phyloP scores from a whole-genome alignment of 169 alveolate species.

The Plasmodium blacklocki region DNA sequence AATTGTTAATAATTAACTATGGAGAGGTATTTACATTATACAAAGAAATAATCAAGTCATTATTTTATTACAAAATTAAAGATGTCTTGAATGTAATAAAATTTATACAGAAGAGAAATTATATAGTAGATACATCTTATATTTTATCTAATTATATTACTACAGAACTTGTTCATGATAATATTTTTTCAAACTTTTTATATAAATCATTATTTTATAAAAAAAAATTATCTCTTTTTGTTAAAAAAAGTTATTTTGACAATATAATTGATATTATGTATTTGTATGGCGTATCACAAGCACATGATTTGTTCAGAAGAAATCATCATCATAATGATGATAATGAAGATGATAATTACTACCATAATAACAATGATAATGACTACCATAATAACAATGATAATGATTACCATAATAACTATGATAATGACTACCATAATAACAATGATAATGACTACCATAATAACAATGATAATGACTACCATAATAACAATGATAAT shows the following conservation, averaged over 20 bases:
- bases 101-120: constrained; percentile 33
- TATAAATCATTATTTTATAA: constrained; percentile 68
- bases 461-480: background rate
- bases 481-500: background rate
- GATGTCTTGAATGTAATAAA: constrained; percentile 25
- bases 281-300: constrained; percentile 23
- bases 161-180: constrained; percentile 37
- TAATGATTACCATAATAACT: background rate
- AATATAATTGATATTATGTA: constrained; percentile 42
- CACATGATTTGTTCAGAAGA: constrained; percentile 1
- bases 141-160: constrained; percentile 33
- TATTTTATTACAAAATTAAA: constrained; percentile 54
- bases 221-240: constrained; percentile 42
- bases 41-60: constrained; percentile 47
- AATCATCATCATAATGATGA: background rate
- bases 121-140: constrained; percentile 55
- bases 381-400: background rate
- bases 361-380: background rate
- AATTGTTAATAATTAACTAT: constrained; percentile 56
- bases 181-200: constrained; percentile 51
- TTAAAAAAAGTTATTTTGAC: constrained; percentile 35
- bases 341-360: constrained; percentile 9
- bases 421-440: background rate
- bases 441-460: constrained; percentile 1
- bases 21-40: constrained; percentile 35